Percentiles rank a stretch among this genome's conserved stretches.
These are phyloP conservation scores for Artemisia annua DNA, from an alignment of 129 eudicot genomes.

Conservation along the genomic window DNA sequence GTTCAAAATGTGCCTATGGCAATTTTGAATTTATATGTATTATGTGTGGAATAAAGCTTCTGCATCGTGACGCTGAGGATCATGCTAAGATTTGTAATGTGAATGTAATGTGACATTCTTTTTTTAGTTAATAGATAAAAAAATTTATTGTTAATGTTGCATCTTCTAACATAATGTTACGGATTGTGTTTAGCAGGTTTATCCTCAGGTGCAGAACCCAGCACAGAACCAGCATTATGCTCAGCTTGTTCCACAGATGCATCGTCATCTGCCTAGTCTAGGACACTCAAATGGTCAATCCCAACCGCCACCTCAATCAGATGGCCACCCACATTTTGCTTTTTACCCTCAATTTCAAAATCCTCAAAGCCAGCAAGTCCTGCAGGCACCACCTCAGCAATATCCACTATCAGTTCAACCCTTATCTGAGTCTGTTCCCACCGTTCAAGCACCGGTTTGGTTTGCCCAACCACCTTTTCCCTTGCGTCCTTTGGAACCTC, in stretches of 20 bases:
- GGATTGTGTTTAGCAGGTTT: slow-evolving; percentile 51
- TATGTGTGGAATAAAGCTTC: slow-evolving; percentile 80
- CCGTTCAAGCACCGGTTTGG: slow-evolving; percentile 49
- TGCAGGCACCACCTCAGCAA: slow-evolving; percentile 51
- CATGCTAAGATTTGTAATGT: slow-evolving; percentile 88
- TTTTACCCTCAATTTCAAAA: slow-evolving; percentile 37
- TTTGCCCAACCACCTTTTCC: slow-evolving; percentile 55
- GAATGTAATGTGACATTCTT: slow-evolving; percentile 33
- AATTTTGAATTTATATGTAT: slow-evolving; percentile 87
- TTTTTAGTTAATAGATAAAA: background rate
- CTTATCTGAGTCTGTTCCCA: slow-evolving; percentile 39
- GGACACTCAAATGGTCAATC: slow-evolving; percentile 39
- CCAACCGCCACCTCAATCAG: slow-evolving; percentile 32
- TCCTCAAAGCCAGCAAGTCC: slow-evolving; percentile 44
- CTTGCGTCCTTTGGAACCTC: slow-evolving; percentile 59
- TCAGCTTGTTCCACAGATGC: slow-evolving; percentile 54
- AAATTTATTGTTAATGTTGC: too few relatives aligned
- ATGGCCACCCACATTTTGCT: slow-evolving; percentile 59
- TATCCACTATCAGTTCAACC: slow-evolving; percentile 43
- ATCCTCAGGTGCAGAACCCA: slow-evolving; percentile 39
- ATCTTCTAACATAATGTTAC: too few relatives aligned
- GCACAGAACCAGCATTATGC: slow-evolving; percentile 40
- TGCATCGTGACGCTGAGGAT: slow-evolving; percentile 94
- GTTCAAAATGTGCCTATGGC: slow-evolving; percentile 79
- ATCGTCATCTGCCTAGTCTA: slow-evolving; percentile 29